These are phyloP conservation scores for Euphorbia tirucalli DNA, from an alignment of 345 rosid genomes.

Conservation along the genomic window DNA sequence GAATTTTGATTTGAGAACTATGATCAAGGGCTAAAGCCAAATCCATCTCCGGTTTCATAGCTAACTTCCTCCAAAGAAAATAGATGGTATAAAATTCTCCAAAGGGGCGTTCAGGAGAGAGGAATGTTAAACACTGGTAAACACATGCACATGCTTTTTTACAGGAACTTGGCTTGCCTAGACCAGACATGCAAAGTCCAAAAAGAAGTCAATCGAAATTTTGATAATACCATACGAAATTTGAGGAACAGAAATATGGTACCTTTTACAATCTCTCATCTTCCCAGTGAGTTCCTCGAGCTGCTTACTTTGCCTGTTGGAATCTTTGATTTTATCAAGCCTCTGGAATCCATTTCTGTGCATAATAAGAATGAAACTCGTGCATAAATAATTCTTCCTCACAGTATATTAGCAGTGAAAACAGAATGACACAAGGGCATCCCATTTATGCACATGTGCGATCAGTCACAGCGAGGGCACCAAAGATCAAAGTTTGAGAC, in stretches of 20 bases:
- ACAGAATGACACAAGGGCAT: background rate
- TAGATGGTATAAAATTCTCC: no score
- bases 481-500: background rate
- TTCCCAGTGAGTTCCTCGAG: constrained; percentile 91
- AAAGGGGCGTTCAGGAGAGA: background rate
- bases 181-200: background rate
- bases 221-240: background rate
- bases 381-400: background rate
- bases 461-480: background rate
- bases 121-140: background rate
- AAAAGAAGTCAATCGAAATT: background rate
- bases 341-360: constrained; percentile 97
- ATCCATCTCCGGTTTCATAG: no score
- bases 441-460: background rate
- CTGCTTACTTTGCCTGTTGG: constrained; percentile 90
- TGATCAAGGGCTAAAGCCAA: no score
- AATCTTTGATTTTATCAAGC: constrained; percentile 92
- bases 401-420: background rate
- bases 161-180: background rate
- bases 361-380: background rate
- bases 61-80: no score
- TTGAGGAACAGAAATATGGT: background rate
- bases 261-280: constrained; percentile 99
- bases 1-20: no score
- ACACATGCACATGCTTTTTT: background rate